A percentile compares a stretch with the other conserved stretches of the same genome.
Conservation (phyloP, 176 grass and related monocot genomes). For the Avena atlantica region DNA sequence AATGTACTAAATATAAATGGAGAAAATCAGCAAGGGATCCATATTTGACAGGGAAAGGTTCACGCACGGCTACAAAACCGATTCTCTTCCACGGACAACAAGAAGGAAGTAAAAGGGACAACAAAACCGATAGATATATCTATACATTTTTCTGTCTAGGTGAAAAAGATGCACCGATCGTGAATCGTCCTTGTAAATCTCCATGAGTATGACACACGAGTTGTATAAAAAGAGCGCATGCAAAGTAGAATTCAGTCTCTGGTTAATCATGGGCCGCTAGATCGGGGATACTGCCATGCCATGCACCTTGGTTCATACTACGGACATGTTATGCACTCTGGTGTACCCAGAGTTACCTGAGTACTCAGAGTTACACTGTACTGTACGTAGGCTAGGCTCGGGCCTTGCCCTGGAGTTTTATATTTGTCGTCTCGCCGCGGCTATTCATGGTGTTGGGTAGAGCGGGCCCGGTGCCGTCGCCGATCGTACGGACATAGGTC, state of each 20-base stretch:
- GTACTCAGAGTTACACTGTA: not conserved
- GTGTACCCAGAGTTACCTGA: conserved; percentile 4
- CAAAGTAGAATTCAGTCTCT: too few relatives aligned
- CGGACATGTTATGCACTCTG: not conserved
- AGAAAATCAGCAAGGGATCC: not conserved
- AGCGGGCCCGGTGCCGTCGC: conserved; percentile 43
- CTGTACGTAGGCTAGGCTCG: not conserved
- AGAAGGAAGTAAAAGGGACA: not conserved
- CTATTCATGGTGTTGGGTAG: conserved; percentile 5
- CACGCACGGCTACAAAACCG: not conserved
- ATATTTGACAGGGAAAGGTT: not conserved
- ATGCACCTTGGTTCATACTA: too few relatives aligned
- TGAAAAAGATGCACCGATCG: not conserved
- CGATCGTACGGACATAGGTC: conserved; percentile 43
- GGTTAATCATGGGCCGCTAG: too few relatives aligned
- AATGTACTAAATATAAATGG: not conserved
- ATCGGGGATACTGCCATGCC: not conserved
- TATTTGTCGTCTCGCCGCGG: conserved; percentile 39
- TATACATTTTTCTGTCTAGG: not conserved
- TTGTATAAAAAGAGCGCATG: too few relatives aligned
- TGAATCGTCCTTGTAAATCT: too few relatives aligned
- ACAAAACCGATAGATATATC: not conserved
- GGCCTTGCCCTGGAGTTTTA: not conserved
- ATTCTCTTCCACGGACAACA: not conserved
- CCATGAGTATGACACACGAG: too few relatives aligned